Percentiles rank a stretch among this genome's conserved stretches.
phyloP scores from a whole-genome alignment of 179 eudicot genomes.

The Nepenthes alata region DNA sequence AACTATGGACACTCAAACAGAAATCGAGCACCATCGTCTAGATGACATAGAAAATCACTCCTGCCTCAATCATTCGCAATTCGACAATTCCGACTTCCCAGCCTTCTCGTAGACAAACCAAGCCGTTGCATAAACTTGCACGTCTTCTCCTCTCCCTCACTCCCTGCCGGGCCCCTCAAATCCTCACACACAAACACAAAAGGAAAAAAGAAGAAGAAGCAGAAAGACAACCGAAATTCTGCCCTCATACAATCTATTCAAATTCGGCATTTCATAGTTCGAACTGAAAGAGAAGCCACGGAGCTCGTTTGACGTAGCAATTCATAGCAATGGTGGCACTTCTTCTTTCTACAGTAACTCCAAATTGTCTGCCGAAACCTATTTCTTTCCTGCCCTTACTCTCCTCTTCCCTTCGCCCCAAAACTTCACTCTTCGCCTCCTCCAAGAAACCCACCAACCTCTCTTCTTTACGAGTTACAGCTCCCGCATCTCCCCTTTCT shows the following conservation, averaged over 20 bases:
- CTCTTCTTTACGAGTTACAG: slow-evolving; percentile 32
- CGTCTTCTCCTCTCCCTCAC: no score
- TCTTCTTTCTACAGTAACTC: background rate
- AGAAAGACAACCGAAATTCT: no score
- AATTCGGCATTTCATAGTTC: background rate
- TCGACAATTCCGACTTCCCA: no score
- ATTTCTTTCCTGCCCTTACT: slow-evolving; percentile 5
- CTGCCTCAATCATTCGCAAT: no score
- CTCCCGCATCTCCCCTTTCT: slow-evolving; percentile 31
- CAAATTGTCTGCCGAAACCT: slow-evolving; percentile 2
- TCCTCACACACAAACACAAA: no score
- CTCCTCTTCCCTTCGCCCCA: slow-evolving; percentile 10
- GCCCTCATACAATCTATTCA: background rate
- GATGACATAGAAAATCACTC: no score
- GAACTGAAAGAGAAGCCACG: background rate
- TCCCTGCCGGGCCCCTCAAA: no score
- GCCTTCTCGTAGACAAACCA: no score
- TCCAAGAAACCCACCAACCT: slow-evolving; percentile 8
- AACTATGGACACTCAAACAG: no score
- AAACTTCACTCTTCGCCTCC: slow-evolving; percentile 4
- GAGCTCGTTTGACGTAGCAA: background rate
- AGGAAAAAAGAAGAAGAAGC: no score
- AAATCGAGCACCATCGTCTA: no score
- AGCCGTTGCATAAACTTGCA: no score
- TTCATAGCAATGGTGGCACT: background rate